These are phyloP conservation scores for Pichia rugopelliculosa DNA, from an alignment of 805 yeast genomes.

Conservation along the genomic window DNA sequence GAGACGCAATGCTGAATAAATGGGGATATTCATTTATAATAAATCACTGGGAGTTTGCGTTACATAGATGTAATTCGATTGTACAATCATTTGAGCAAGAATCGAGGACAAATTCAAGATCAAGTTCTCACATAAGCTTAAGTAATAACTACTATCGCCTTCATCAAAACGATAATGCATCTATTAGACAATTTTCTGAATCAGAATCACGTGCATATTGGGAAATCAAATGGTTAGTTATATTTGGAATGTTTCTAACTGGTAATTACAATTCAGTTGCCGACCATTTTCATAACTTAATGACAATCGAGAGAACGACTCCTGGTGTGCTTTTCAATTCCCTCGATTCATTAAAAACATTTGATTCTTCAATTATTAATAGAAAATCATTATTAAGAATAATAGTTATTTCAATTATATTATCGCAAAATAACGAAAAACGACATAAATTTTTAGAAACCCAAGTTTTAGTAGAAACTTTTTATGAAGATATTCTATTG, in stretches of 20 bases:
- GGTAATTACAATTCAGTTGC: conserved; percentile 21
- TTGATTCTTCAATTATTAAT: conserved; percentile 14
- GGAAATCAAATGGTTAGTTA: conserved; percentile 24
- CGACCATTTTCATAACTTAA: background rate
- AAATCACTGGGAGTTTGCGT: conserved; percentile 1
- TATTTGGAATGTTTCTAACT: conserved; percentile 21
- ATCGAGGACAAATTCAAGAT: background rate
- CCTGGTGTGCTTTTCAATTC: background rate
- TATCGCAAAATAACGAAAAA: conserved; percentile 12
- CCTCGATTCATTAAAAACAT: conserved; percentile 3
- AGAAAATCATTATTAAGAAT: conserved; percentile 16
- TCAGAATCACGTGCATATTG: conserved; percentile 16
- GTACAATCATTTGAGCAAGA: background rate
- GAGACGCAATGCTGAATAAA: background rate
- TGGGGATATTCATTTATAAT: background rate
- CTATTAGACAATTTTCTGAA: background rate
- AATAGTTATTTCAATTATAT: conserved; percentile 17
- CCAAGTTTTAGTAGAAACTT: conserved; percentile 14
- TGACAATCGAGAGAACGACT: background rate
- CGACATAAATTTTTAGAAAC: conserved; percentile 10
- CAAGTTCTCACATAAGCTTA: background rate
- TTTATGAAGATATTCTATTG: conserved; percentile 17
- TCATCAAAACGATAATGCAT: conserved; percentile 10
- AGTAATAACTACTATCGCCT: background rate
- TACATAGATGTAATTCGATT: conserved; percentile 2